Evolutionary conservation across 2,329 filamentous ascomycete genomes (phyloP), one percentile per base, ranked within the genome.

Genomic region (Talaromyces rugulosus): DNA sequence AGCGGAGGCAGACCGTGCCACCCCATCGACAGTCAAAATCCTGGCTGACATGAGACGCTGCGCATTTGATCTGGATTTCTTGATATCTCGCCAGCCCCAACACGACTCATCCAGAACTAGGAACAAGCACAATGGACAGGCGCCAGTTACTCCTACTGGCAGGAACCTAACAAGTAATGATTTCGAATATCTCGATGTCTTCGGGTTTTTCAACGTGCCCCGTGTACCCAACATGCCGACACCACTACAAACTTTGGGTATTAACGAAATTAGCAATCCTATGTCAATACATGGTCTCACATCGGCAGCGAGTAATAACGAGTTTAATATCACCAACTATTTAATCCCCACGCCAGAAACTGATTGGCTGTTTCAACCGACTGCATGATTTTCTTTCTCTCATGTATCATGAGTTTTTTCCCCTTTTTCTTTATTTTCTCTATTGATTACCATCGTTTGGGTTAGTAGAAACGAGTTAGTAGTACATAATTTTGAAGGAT

Each of bases 131-230:
- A 44, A 56, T 18, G 42, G 52, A 4, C 14, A 56, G 16, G 16
- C 31, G 68, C 59, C 74, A 62, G 71, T 64, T 64, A 59, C 66
- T 12, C 40, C 66, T 4, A 31, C 40, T 31, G 36, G 50, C 33
- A 56, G 54, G 8, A 58, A 33, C 16, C 14, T 63, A 27, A 54
- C 62, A 50, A 55, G 56, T 1, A 91, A 95, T 67, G 92, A 96
- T 70, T 80, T 96, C 3, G 93, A 96, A 72, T 96, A 96, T 72
- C 80, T 96, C 2, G 92, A 96, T 69, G 90, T 96, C 0, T 96
- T 97, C 72, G 91, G 95, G 68, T 96, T 96, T 72, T 97, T 96
- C 81, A 96, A 96, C 72, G 87, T 96, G 61, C 93, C 93, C 0
- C 82, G 92, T 18, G 78, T 96, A 28, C 84, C 84, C 0, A 75